Evolutionary conservation across 192 early-diverging fungal genomes (phyloP), one percentile per base, ranked within the genome.

Genomic region (Linnemannia schmuckeri): DNA sequence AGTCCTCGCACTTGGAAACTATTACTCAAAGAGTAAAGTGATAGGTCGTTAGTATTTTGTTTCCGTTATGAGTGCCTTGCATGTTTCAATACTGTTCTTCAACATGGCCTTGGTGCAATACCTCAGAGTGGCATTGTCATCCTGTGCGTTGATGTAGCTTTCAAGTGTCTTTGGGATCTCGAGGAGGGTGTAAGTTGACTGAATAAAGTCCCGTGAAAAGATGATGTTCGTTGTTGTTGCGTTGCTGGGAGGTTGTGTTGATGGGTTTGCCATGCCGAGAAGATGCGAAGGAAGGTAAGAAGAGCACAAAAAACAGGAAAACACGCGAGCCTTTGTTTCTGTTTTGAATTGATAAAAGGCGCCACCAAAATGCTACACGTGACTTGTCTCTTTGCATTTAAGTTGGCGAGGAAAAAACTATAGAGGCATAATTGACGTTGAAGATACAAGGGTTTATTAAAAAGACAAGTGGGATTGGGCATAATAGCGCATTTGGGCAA

Each of bases 1-100:
- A 78, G 41, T 22, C 85, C 85, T 37, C 85, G 75, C 24, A 87
- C 76, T 49, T 87, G 79, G 33, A 87, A 87, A 18, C 85, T 87
- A 81, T 15, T 33, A 0, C 20, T 3, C 6, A 13, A n/a, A 63
- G 4, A 72, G 10, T 17, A 40, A 44, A 37, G 12, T 46, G 20
- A 3, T 27, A 74, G 2, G 10, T 18, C 8, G 38, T 38, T 66
- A 66, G 13, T 52, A 18, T 7, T 57, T 18, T 27, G n/a, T 33
- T 33, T 24, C 4, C 27, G 68, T 33, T 5, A 7, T 68, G 9
- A 8, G 66, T 12, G 15, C 38, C 30, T 38, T 18, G 37, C 8
- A 24, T 20, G 27, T 30, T 4, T 73, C 40, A 12, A 30, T 5
- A 37, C 24, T 17, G 44, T 18, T 27, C 6, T 0, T 30, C 24